phyloP scores from a whole-genome alignment of 441 rosid species.

The Populus hybrid region DNA sequence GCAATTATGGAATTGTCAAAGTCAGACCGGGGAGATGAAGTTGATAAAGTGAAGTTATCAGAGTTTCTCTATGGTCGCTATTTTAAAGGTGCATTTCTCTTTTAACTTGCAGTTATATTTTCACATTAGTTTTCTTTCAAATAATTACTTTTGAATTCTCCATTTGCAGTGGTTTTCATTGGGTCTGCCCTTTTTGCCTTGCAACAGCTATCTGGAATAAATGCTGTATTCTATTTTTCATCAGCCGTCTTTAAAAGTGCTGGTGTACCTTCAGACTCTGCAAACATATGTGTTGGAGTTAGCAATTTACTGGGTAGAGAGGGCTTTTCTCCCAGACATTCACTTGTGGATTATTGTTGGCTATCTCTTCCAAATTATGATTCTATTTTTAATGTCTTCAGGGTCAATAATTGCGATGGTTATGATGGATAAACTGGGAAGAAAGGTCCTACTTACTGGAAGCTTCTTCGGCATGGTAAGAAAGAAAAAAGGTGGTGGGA shows the following conservation, averaged over 20 bases:
- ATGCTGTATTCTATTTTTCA: slow-evolving; percentile 86
- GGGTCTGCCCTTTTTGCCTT: slow-evolving; percentile 96
- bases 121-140: slow-evolving; percentile 3
- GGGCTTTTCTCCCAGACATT: slow-evolving; percentile 17
- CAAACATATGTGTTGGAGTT: slow-evolving; percentile 70
- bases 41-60: slow-evolving; percentile 56
- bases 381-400: slow-evolving; percentile 21
- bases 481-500: background rate
- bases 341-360: slow-evolving; percentile 8
- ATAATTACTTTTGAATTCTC: slow-evolving; percentile 26
- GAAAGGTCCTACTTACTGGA: slow-evolving; percentile 80
- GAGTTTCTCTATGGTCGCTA: slow-evolving; percentile 78
- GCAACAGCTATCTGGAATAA: slow-evolving; percentile 98
- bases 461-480: slow-evolving; percentile 93
- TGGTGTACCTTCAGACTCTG: slow-evolving; percentile 76
- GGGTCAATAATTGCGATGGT: slow-evolving; percentile 79
- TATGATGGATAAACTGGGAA: slow-evolving; percentile 93
- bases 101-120: slow-evolving; percentile 11
- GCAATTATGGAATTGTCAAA: slow-evolving; percentile 79
- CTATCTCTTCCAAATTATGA: slow-evolving; percentile 6
- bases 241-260: slow-evolving; percentile 89
- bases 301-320: slow-evolving; percentile 64
- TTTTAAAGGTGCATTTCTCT: slow-evolving; percentile 55
- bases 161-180: slow-evolving; percentile 95
- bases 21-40: slow-evolving; percentile 61